Conservation (phyloP, 106 monocot species). For the Xerophyta viscosa region DNA sequence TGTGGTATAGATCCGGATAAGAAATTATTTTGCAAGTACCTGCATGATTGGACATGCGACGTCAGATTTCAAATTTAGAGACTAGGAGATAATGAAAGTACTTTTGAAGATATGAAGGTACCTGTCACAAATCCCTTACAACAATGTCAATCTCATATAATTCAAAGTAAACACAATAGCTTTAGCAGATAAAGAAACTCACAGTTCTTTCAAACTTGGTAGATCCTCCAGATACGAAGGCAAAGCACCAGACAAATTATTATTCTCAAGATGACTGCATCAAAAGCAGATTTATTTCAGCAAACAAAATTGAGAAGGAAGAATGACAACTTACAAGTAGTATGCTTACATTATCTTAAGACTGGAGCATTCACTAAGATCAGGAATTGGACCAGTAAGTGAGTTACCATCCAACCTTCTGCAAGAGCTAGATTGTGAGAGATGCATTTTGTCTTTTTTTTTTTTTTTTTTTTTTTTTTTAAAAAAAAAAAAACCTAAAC, state of each 20-base stretch:
- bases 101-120: too few species aligned
- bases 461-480: too few species aligned
- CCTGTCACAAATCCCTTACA: too few species aligned
- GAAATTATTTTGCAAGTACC: slow-evolving; percentile 77
- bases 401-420: slow-evolving; percentile 73
- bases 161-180: too few species aligned
- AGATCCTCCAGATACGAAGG: slow-evolving; percentile 61
- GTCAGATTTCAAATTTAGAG: too few species aligned
- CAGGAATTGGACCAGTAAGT: slow-evolving; percentile 74
- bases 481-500: too few species aligned
- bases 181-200: slow-evolving; percentile 29
- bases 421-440: slow-evolving; percentile 1
- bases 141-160: too few species aligned
- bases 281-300: too few species aligned
- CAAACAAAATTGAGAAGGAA: slow-evolving; percentile 10
- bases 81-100: too few species aligned
- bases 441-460: too few species aligned
- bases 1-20: slow-evolving; percentile 60
- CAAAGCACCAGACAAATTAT: slow-evolving; percentile 54
- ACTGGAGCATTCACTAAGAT: slow-evolving; percentile 58
- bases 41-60: too few species aligned
- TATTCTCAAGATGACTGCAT: slow-evolving; percentile 96
- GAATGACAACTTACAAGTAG: too few species aligned
- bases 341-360: slow-evolving; percentile 68
- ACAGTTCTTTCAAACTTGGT: slow-evolving; percentile 78